Base-by-base conservation (phyloP, 2,329 filamentous ascomycete genomes). In the Paecilomyces dactylethromorphus region DNA sequence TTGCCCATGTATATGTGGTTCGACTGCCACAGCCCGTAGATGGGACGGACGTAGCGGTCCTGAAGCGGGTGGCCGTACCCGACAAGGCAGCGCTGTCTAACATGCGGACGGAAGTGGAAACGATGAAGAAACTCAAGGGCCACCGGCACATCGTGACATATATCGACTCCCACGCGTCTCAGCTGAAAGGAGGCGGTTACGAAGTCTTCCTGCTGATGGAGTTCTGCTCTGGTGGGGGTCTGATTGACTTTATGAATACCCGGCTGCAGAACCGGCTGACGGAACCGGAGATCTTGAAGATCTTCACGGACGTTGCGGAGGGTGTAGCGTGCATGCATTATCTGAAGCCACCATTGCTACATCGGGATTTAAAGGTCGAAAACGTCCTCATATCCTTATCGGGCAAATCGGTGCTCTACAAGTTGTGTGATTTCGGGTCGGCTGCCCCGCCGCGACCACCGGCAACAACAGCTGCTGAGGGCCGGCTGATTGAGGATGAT, bases 201-300 rank as follows among this genome's bases (percentile, higher is more conserved):
- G 94, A 99, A 80, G 94, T 99, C 59, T 99, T 99, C 70, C 76
- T 99, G 70, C 87, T 99, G 64, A 99, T 99, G 94, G 94, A 99
- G 74, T 97, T 88, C 76, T 99, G 94, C 78, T 87, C 89, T 69
- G 94, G 94, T 55, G 94, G 94, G 64, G 93, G 94, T 35, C 79
- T 99, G 72, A 99, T 99, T 73, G 94, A 99, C 78, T 99, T 97
- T 74, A 99, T 99, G 94, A 99, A 99, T 77, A 99, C 94, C 35
- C 86, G 94, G 56, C 79, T 99, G 68, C 94, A 99, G 77, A 92
- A 99, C 74, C 89, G 94, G 55, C 82, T 99, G 75, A 99, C 93
- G 35, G 94, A 99, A 79, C 93, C 94, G 55, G 94, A 99, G 80
- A 96, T 99, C 66, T 80, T 99, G 68, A 89, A 92, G 79, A 97